Conservation (phyloP, 2,329 filamentous ascomycete species). For the Colletotrichum sp. region DNA sequence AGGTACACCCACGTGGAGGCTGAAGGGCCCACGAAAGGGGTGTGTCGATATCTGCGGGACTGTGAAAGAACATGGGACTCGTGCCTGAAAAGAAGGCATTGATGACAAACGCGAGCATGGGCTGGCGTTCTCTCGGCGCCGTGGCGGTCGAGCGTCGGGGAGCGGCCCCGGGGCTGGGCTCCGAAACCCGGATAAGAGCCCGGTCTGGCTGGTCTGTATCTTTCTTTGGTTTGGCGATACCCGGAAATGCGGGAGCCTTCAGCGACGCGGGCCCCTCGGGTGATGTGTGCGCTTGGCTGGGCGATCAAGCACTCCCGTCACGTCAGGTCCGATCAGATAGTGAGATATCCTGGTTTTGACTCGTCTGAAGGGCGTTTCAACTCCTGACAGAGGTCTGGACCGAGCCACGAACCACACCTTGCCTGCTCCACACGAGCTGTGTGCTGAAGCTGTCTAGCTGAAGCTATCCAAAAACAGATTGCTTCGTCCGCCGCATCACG, state of each 20-base stretch:
- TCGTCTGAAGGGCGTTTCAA: constrained; percentile 8
- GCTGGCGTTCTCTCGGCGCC: neutral
- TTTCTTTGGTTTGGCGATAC: neutral
- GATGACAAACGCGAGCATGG: neutral
- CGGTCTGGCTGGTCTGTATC: neutral
- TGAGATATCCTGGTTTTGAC: neutral
- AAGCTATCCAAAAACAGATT: neutral
- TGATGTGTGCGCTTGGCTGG: neutral
- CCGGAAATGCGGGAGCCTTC: neutral
- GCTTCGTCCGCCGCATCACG: neutral
- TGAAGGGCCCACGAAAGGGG: neutral
- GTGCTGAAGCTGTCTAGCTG: neutral
- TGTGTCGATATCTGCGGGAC: neutral
- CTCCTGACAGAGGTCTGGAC: neutral
- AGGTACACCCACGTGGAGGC: constrained; percentile 3
- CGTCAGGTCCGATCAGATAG: neutral
- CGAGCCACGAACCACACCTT: neutral
- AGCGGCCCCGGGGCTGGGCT: neutral
- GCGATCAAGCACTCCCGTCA: neutral
- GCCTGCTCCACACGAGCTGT: neutral
- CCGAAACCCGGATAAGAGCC: neutral
- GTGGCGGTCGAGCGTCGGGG: neutral
- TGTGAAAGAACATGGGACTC: neutral
- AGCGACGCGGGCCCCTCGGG: neutral
- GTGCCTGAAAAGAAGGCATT: neutral